These are phyloP conservation scores for Tuber magnatum DNA, from an alignment of 495 filamentous ascomycete species.

Conservation along the genomic window DNA sequence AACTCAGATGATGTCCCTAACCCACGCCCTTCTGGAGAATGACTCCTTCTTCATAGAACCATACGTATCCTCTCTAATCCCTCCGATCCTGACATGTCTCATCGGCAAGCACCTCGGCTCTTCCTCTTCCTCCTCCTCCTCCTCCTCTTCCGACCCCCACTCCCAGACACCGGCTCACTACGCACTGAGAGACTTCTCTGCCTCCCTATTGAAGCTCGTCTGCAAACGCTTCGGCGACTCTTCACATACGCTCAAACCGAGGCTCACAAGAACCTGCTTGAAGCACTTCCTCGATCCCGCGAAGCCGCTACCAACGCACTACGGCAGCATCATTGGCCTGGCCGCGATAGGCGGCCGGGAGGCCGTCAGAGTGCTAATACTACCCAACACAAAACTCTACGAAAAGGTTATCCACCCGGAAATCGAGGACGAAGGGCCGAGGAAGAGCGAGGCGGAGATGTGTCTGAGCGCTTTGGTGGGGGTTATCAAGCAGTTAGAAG, in stretches of 20 bases:
- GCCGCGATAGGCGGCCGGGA: slow-evolving; percentile 67
- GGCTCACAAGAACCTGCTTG: slow-evolving; percentile 82
- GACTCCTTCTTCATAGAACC: slow-evolving; percentile 75
- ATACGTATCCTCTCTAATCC: slow-evolving; percentile 80
- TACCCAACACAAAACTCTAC: slow-evolving; percentile 74
- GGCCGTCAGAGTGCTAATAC: slow-evolving; percentile 66
- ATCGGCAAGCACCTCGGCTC: slow-evolving; percentile 74
- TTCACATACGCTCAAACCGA: slow-evolving; percentile 70
- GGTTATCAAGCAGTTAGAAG: slow-evolving; percentile 46
- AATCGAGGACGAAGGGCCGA: slow-evolving; percentile 49
- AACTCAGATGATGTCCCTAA: slow-evolving; percentile 82
- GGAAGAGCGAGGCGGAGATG: slow-evolving; percentile 55
- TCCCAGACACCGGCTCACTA: slow-evolving; percentile 57
- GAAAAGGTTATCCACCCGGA: slow-evolving; percentile 56
- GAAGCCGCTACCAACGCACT: slow-evolving; percentile 71
- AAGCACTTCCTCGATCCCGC: slow-evolving; percentile 81
- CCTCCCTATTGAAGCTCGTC: slow-evolving; percentile 66
- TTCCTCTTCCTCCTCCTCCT: slow-evolving; percentile 46
- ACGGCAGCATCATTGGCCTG: slow-evolving; percentile 75
- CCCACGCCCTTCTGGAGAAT: slow-evolving; percentile 75
- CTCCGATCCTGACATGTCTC: slow-evolving; percentile 83
- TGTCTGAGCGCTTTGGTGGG: slow-evolving; percentile 56
- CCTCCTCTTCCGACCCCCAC: slow-evolving; percentile 45
- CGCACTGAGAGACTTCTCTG: slow-evolving; percentile 73
- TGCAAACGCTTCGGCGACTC: slow-evolving; percentile 65